Base-by-base conservation (phyloP, 306 rosid genomes). In the Glycine tomentella region DNA sequence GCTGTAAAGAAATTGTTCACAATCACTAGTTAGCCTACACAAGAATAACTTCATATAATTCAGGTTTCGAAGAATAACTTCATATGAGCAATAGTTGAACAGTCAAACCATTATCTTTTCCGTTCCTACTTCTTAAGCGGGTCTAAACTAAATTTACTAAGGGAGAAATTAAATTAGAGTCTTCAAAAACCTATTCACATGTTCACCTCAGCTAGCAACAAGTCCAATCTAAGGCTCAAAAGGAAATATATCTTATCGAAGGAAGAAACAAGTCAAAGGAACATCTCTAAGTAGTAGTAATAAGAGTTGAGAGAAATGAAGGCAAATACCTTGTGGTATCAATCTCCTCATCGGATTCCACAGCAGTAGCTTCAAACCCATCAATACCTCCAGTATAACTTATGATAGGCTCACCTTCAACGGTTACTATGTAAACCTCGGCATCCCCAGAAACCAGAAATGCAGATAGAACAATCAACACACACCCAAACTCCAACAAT, bases 291-390 rank as follows among this genome's bases (percentile, higher is more conserved):
- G 6, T 46, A 80, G 40, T 70, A 64, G 9, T 14, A 52, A 15
- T 36, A 36, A 12, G 10, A 40, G 52, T 46, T 63, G 15, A 42
- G 25, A 49, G 57, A 25, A 76, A 75, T 7, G 61, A 40, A 81
- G 49, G 73, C 33, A 84, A 72, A 81, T 85, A 96, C 99, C 99
- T 93, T 72, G 94, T 64, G 65, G 97, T 82, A 75, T 96, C 99
- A 45, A 93, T 92, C 76, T 84, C 90, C 73, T 85, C 99, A 85
- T 93, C 98, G 83, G 97, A 89, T 83, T 96, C 99, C 80, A 83
- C 92, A 48, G 98, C 97, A 84, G 98, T 96, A 79, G 98, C 99
- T 90, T 92, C 93, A 89, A 96, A 93, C 17, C 96, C 99, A 79
- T 90, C 93, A 46, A 92, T 73, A 67, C 88, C 99, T 20, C 99